Percentiles rank a stretch among this genome's conserved stretches.
Conservation (phyloP, 2,329 filamentous ascomycete genomes). For the Dothistroma pini region DNA sequence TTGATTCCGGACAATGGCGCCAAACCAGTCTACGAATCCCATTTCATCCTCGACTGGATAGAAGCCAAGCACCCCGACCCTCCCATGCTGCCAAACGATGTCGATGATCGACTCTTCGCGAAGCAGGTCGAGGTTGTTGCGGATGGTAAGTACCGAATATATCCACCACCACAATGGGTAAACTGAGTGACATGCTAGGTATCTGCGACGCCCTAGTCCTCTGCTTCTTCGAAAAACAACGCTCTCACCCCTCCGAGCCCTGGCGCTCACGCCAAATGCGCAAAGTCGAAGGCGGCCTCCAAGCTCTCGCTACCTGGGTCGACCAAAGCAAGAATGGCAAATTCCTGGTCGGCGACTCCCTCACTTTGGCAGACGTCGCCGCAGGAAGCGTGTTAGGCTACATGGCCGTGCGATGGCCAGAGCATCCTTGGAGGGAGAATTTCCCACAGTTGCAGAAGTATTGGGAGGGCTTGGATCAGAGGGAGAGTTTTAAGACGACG, state of each 20-base stretch:
- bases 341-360: constrained; percentile 32
- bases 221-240: constrained; percentile 36
- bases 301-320: constrained; percentile 32
- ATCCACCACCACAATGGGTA: too few species aligned
- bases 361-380: constrained; percentile 38
- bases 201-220: constrained; percentile 40
- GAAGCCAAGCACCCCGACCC: constrained; percentile 34
- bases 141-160: constrained; percentile 35
- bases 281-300: constrained; percentile 36
- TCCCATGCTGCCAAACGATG: constrained; percentile 28
- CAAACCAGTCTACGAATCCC: constrained; percentile 36
- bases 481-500: constrained; percentile 40
- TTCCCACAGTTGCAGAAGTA: constrained; percentile 41
- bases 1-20: constrained; percentile 34
- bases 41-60: constrained; percentile 39
- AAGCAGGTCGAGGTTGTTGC: constrained; percentile 36
- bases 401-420: constrained; percentile 33
- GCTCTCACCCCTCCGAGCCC: constrained; percentile 29
- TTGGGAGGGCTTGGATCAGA: constrained; percentile 44
- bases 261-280: constrained; percentile 37
- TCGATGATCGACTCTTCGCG: constrained; percentile 31
- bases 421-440: constrained; percentile 34
- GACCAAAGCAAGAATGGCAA: constrained; percentile 23
- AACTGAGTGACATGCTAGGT: constrained; percentile 5
- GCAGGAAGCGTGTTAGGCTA: constrained; percentile 35